A percentile compares a stretch with the other conserved stretches of the same genome.
Evolutionary conservation across 108 stramenopile genomes (phyloP).

Genomic region (Conticribra weissflogii): DNA sequence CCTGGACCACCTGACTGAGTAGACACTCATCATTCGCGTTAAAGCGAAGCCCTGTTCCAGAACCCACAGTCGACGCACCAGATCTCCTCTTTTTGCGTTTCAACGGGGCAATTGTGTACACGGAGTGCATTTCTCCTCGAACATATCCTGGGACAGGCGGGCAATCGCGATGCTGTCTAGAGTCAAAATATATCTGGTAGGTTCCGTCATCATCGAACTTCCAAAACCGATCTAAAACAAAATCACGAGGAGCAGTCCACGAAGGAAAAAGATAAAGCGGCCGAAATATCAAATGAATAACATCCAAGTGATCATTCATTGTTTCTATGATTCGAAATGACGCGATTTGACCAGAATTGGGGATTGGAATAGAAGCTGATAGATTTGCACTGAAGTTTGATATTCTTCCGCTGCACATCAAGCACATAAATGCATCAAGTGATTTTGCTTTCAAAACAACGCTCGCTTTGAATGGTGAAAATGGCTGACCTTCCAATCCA

Average conservation of each 20-base stretch:
- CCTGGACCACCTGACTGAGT: constrained; percentile 84
- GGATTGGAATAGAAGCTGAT: constrained; percentile 28
- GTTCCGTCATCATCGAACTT: constrained; percentile 86
- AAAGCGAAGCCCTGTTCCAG: constrained; percentile 1
- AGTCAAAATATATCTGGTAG: constrained; percentile 87
- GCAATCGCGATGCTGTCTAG: constrained; percentile 74
- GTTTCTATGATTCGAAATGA: constrained; percentile 82
- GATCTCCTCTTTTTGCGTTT: constrained; percentile 49
- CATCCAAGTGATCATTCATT: constrained; percentile 91
- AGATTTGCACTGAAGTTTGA: constrained; percentile 2
- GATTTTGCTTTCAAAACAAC: constrained; percentile 70
- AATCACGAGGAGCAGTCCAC: constrained; percentile 92
- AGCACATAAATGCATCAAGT: constrained; percentile 83
- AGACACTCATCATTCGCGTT: constrained; percentile 71
- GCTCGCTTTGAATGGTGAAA: constrained; percentile 72
- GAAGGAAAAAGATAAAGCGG: constrained; percentile 87
- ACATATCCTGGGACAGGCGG: constrained; percentile 76
- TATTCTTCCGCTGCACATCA: constrained; percentile 74
- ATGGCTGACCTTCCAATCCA: constrained; percentile 54
- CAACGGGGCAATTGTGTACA: constrained; percentile 81
- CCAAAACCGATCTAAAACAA: constrained; percentile 89
- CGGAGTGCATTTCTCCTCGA: constrained; percentile 84
- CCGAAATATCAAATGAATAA: constrained; percentile 84
- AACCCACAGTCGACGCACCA: constrained; percentile 4
- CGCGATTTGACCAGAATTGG: constrained; percentile 71